phyloP scores from a whole-genome alignment of 2,329 filamentous ascomycete genomes.

The Pseudogymnoascus sp. region DNA sequence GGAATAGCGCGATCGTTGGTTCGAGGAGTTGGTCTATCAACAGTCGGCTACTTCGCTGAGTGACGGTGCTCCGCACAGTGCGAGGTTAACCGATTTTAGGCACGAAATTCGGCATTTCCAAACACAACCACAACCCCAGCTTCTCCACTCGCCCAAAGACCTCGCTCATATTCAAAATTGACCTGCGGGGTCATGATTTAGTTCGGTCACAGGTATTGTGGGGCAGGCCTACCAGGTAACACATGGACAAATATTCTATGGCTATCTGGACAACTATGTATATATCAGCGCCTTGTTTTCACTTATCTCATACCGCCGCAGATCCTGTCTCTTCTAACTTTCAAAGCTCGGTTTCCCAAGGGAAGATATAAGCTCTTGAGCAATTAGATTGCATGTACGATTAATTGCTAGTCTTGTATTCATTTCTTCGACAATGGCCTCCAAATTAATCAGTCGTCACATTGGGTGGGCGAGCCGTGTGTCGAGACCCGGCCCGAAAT shows the following conservation, averaged over 20 bases:
- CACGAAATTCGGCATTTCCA: background rate
- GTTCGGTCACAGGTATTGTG: background rate
- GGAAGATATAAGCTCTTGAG: background rate
- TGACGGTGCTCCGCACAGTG: background rate
- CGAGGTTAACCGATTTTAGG: background rate
- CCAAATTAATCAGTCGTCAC: background rate
- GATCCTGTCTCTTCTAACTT: background rate
- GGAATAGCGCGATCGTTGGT: background rate
- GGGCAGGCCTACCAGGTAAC: background rate
- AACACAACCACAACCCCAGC: background rate
- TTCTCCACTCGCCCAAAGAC: background rate
- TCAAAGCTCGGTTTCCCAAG: background rate
- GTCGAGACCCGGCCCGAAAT: background rate
- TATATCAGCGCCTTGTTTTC: background rate
- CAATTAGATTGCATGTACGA: background rate
- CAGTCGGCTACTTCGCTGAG: background rate
- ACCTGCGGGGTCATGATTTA: background rate
- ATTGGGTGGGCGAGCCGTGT: background rate
- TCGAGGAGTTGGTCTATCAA: background rate
- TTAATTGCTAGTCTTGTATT: conserved; percentile 11
- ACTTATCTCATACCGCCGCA: background rate
- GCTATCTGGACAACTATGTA: background rate
- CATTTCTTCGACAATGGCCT: background rate
- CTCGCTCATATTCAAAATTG: background rate
- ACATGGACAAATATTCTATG: background rate